Base-by-base conservation (phyloP, 495 filamentous ascomycete genomes). In the Letharia lupina region DNA sequence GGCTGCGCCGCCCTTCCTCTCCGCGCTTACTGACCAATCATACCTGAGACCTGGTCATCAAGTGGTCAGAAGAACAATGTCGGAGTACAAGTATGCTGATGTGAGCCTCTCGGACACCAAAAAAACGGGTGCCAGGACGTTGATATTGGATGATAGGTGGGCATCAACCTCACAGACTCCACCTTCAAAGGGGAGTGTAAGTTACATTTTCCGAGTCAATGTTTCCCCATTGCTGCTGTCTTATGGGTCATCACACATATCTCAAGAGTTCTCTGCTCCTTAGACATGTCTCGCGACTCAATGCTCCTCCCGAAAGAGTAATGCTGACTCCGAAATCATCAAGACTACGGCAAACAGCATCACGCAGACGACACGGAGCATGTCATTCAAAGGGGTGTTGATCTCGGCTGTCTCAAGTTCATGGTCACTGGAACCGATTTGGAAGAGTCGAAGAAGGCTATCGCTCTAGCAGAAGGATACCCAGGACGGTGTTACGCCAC, bases 371-470 rank as follows among this genome's bases (percentile, higher is more conserved):
- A 98, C 73, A 79, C 96, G 8, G 75, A 81, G 9, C 86, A 85
- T 61, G 90, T 98, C 15, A 74, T 98, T 6, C 79, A 87, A 65
- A 83, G 94, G 59, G 92, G 91, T 7, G 72, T 81, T 28, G 83
- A 88, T 61, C 85, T 86, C 1, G 95, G 94, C 41, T 96, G 91
- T 72, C 74, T 79, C 42, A 97, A 96, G 69, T 85, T 98, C 68
- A 92, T 98, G 80, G 85, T 97, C 12, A 98, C 94, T 3, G 94
- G 94, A n/a, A 93, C 89, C 0, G 89, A 92, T 70, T 82, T 98
- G 50, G 80, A 83, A 52, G 89, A 92, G 70, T 93, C 90, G 2
- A 75, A 81, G 54, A 80, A 87, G 69, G 94, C 92, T 0, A 77
- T 97, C 15, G 76, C 87, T 50, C 80, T 98, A 52, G 85, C 91